These are phyloP conservation scores for Salix exigua DNA, from an alignment of 345 rosid species.

Conservation along the genomic window DNA sequence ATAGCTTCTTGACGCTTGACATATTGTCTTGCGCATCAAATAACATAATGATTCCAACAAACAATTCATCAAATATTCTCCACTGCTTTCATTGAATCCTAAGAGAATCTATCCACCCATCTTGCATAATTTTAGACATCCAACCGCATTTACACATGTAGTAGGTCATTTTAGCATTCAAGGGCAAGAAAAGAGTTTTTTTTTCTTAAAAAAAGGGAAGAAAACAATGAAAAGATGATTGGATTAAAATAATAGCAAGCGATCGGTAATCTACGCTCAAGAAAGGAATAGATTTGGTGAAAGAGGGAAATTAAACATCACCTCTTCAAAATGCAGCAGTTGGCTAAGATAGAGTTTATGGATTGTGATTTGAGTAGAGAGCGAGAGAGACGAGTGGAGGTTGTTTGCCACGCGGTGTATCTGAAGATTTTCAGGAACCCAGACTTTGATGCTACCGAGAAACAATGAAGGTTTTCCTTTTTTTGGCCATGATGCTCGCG, in stretches of 20 bases:
- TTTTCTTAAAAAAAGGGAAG: background rate
- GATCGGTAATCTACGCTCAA: background rate
- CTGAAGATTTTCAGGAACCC: background rate
- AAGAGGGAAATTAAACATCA: background rate
- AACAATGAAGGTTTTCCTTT: background rate
- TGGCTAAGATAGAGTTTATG: background rate
- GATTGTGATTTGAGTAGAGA: background rate
- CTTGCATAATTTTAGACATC: background rate
- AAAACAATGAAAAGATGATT: background rate
- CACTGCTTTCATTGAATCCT: background rate
- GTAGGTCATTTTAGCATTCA: background rate
- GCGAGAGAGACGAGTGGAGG: background rate
- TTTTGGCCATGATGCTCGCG: too few species aligned
- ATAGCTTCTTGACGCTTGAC: background rate
- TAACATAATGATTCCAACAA: background rate
- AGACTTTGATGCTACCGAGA: background rate
- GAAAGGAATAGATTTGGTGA: background rate
- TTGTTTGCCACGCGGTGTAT: background rate
- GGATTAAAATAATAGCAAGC: background rate
- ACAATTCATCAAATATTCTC: background rate
- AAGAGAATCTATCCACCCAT: background rate
- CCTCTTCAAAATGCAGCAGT: slow-evolving; percentile 9
- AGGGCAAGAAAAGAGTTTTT: background rate
- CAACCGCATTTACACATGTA: background rate
- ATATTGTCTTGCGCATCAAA: background rate